phyloP scores from a whole-genome alignment of 1,284 basidiomycete species.

The Polyporus tsugae region DNA sequence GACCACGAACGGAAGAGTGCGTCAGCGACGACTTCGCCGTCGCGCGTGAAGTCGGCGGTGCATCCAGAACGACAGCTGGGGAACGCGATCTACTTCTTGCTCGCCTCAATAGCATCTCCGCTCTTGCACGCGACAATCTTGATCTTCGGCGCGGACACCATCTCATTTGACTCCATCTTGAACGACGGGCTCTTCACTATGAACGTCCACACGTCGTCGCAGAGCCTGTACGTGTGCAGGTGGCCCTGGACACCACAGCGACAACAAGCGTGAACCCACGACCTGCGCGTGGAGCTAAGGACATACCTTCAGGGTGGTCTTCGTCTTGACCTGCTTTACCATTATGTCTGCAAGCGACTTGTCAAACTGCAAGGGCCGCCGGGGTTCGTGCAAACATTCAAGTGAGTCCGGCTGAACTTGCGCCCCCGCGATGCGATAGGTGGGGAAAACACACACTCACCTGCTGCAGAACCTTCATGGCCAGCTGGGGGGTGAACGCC shows the following conservation, averaged over 20 bases:
- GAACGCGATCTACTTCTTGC: constrained; percentile 60
- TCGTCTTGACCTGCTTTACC: constrained; percentile 90
- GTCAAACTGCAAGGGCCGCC: constrained; percentile 77
- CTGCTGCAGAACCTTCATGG: constrained; percentile 97
- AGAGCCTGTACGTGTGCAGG: constrained; percentile 90
- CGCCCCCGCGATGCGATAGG: background rate
- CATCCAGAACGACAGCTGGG: too few species aligned
- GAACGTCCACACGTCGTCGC: constrained; percentile 98
- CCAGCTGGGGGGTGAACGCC: constrained; percentile 96
- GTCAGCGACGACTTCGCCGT: background rate
- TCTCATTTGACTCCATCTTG: constrained; percentile 93
- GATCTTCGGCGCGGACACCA: constrained; percentile 80
- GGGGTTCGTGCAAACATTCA: background rate
- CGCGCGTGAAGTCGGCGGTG: background rate
- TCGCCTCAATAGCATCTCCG: constrained; percentile 82
- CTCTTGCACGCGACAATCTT: constrained; percentile 98
- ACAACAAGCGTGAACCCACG: constrained; percentile 24
- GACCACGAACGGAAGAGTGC: background rate
- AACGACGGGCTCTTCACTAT: constrained; percentile 91
- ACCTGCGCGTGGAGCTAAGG: background rate
- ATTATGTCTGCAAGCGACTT: constrained; percentile 92
- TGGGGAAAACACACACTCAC: constrained; percentile 49
- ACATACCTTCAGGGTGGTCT: constrained; percentile 88
- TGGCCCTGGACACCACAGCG: constrained; percentile 68
- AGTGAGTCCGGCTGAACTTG: constrained; percentile 18